Percentiles rank a stretch among this genome's conserved stretches.
Conservation (phyloP, 1,284 basidiomycete species). For the Waitea zeae region DNA sequence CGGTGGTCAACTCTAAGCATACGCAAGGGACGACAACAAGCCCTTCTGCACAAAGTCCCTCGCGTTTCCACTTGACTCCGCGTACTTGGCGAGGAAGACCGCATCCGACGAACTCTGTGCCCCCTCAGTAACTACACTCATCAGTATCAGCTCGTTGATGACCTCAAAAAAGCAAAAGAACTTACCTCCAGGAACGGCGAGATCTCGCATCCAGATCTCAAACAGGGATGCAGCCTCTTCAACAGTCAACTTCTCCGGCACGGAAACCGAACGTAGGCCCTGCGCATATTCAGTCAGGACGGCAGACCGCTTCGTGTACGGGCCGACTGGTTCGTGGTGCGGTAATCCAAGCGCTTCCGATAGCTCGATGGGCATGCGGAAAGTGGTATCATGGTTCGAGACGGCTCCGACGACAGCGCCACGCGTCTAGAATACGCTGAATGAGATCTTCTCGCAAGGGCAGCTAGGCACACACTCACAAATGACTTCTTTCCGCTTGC, state of each 20-base stretch:
- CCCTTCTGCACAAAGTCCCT: slow-evolving; percentile 63
- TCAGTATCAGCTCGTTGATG: slow-evolving; percentile 2
- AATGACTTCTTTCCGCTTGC: slow-evolving; percentile 52
- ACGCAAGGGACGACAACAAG: slow-evolving; percentile 13
- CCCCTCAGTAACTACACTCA: no score
- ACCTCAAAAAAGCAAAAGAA: slow-evolving; percentile 5
- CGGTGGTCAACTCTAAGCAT: neutral
- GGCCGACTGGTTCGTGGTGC: slow-evolving; percentile 18
- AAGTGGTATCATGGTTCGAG: slow-evolving; percentile 35
- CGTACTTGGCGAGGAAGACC: slow-evolving; percentile 54
- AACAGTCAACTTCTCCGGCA: slow-evolving; percentile 39
- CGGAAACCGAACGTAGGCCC: slow-evolving; percentile 32
- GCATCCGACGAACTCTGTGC: slow-evolving; percentile 45
- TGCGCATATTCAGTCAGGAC: slow-evolving; percentile 29
- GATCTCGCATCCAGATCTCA: slow-evolving; percentile 49
- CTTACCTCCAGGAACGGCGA: slow-evolving; percentile 30
- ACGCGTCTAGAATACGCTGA: slow-evolving; percentile 21
- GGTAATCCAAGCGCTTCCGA: slow-evolving; percentile 31
- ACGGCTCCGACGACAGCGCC: slow-evolving; percentile 54
- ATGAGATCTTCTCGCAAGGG: slow-evolving; percentile 6
- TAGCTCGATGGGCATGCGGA: slow-evolving; percentile 38
- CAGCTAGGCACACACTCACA: slow-evolving; percentile 23
- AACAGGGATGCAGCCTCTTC: slow-evolving; percentile 51
- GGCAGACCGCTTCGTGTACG: slow-evolving; percentile 30
- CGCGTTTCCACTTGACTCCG: slow-evolving; percentile 55